These are phyloP conservation scores for Phyllosticta capitalensis DNA, from an alignment of 2,329 filamentous ascomycete genomes.

Conservation along the genomic window DNA sequence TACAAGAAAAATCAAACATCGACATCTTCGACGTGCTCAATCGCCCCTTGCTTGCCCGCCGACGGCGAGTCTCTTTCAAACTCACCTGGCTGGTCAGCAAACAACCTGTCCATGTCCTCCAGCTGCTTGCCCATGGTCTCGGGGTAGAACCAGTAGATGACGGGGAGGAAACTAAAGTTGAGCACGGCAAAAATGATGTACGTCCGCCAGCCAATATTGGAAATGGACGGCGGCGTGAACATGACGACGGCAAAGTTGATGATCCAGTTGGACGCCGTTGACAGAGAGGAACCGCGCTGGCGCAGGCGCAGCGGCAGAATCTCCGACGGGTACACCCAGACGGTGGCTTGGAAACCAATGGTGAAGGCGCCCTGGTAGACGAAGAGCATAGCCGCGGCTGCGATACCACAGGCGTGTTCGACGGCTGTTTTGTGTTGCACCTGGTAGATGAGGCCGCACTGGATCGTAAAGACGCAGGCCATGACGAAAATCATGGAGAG, in stretches of 20 bases:
- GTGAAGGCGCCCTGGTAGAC: slow-evolving; percentile 37
- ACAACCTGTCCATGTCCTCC: slow-evolving; percentile 48
- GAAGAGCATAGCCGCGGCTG: slow-evolving; percentile 36
- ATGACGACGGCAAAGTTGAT: slow-evolving; percentile 23
- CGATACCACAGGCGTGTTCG: slow-evolving; percentile 24
- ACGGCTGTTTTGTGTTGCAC: slow-evolving; percentile 28
- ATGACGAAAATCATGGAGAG: slow-evolving; percentile 31
- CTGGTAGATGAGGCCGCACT: slow-evolving; percentile 33
- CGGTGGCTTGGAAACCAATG: slow-evolving; percentile 34
- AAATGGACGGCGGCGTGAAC: slow-evolving; percentile 30
- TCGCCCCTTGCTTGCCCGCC: neutral
- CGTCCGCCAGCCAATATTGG: slow-evolving; percentile 29
- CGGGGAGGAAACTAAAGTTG: slow-evolving; percentile 35
- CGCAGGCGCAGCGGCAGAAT: slow-evolving; percentile 33
- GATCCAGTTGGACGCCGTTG: slow-evolving; percentile 15
- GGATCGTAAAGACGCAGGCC: slow-evolving; percentile 31
- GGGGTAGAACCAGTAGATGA: slow-evolving; percentile 55
- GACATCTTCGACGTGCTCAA: neutral
- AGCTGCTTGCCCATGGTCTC: slow-evolving; percentile 56
- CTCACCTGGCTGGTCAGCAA: slow-evolving; percentile 3
- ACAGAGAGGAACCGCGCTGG: slow-evolving; percentile 32
- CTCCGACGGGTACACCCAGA: slow-evolving; percentile 37
- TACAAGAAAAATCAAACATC: neutral
- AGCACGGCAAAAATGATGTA: slow-evolving; percentile 32
- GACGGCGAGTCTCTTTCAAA: neutral